Percentiles rank a stretch among this genome's conserved stretches.
phyloP scores from a whole-genome alignment of 2,329 filamentous ascomycete genomes.

The Cadophora sp. region DNA sequence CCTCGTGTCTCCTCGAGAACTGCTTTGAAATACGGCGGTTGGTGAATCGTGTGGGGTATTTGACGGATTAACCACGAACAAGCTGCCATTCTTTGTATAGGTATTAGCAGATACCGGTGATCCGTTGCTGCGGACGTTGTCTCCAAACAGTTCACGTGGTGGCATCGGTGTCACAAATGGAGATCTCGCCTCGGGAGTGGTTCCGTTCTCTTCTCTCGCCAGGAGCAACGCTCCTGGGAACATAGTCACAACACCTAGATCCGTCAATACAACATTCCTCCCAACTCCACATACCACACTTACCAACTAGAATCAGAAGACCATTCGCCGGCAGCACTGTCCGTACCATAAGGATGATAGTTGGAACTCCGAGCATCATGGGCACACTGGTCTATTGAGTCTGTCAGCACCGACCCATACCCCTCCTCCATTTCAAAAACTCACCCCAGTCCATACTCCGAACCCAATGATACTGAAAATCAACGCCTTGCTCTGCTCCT shows the following conservation, averaged over 20 bases:
- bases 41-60: conserved; percentile 39
- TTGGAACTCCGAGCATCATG: conserved; percentile 43
- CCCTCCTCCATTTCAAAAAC: conserved; percentile 9
- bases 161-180: conserved; percentile 41
- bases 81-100: conserved; percentile 37
- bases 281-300: conserved; percentile 22
- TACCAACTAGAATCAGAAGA: conserved; percentile 43
- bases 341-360: conserved; percentile 40
- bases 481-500: conserved; percentile 40
- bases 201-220: conserved; percentile 34
- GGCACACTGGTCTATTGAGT: conserved; percentile 41
- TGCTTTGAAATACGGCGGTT: conserved; percentile 29
- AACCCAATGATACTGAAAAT: conserved; percentile 40
- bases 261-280: conserved; percentile 16
- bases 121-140: conserved; percentile 34
- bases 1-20: conserved; percentile 31
- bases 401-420: conserved; percentile 29
- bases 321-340: conserved; percentile 44
- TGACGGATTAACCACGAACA: conserved; percentile 45
- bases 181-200: conserved; percentile 43
- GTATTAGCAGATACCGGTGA: conserved; percentile 38
- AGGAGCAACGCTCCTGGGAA: conserved; percentile 39
- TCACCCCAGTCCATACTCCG: conserved; percentile 43
- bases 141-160: conserved; percentile 36
- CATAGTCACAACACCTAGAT: conserved; percentile 39